Evolutionary conservation across 768 basidiomycete genomes (phyloP).

Genomic region (Tylopilus cervinicoccineus): DNA sequence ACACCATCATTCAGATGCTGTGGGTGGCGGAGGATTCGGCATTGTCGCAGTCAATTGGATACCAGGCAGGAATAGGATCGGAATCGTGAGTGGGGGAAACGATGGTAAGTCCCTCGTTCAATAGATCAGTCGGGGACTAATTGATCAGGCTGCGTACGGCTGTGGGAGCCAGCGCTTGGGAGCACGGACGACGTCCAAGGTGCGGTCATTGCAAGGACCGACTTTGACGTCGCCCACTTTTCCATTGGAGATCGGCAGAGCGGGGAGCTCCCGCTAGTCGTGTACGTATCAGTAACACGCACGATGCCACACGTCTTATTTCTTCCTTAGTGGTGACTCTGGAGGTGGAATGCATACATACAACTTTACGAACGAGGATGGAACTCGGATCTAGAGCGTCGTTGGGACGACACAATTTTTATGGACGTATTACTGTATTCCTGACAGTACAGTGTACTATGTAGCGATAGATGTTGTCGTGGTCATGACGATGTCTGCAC

Average conservation of each 20-base stretch:
- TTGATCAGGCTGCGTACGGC: conserved; percentile 57
- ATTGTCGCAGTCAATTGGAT: conserved; percentile 54
- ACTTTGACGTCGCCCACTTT: conserved; percentile 57
- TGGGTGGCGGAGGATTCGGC: conserved; percentile 39
- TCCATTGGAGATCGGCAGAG: conserved; percentile 50
- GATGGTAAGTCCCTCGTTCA: conserved; percentile 46
- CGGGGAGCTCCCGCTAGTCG: conserved; percentile 53
- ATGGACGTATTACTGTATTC: conserved; percentile 9
- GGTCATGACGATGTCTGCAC: no score
- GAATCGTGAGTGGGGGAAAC: conserved; percentile 57
- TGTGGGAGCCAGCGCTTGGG: conserved; percentile 59
- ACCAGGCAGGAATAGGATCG: conserved; percentile 37
- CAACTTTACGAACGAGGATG: conserved; percentile 28
- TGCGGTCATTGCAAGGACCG: conserved; percentile 45
- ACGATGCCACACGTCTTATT: conserved; percentile 18
- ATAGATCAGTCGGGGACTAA: conserved; percentile 1
- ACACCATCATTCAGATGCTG: conserved; percentile 39
- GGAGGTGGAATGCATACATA: conserved; percentile 48
- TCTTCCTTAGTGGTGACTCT: conserved; percentile 41
- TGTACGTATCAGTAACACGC: conserved; percentile 42
- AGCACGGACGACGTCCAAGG: conserved; percentile 40
- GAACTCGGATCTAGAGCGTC: conserved; percentile 13
- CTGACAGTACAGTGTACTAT: neutral
- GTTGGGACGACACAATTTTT: neutral
- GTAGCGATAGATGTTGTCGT: neutral